Evolutionary conservation across 371 early-diverging fungal species (phyloP), one percentile per base, ranked within the genome.

Genomic region (Entomophthora muscae): DNA sequence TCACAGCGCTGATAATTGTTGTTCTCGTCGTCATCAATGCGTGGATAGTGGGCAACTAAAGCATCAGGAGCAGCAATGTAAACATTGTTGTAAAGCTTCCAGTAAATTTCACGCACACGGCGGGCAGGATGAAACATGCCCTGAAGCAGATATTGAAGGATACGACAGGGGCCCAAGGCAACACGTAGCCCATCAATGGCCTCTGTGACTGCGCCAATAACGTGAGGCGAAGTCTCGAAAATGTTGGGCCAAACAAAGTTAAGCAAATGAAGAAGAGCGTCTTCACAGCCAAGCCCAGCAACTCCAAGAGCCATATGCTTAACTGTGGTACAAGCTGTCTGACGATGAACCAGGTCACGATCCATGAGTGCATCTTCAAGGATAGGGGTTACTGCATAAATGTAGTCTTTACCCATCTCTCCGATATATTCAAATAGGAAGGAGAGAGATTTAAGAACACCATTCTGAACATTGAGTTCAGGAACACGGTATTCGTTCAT

Each of bases 401-500:
- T 88, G 68, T 95, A 93, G 74, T 93, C 94, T 71, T 89, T 93
- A 71, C 90, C 92, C 89, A 92, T 91, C 66, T 90, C 89, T 61
- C 96, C 95, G 66, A 95, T 91, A 68, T 97, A 97, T 81, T 97
- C 98, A 68, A 98, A 98, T 67, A 97, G 74, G 78, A 94, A 96
- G 2, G 91, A 82, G 62, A 98, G 71, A 0, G 92, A 85, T 68
- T 97, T 97, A 61, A 98, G 76, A 0, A 97, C 96, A 70, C 98
- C 98, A 70, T 96, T 95, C 75, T 98, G 98, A 23, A 98, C 96
- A 70, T 96, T 96, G 28, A 94, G 77, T 67, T 96, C 97, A 1
- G 98, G 97, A 2, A 95, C 91, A 33, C 95, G 88, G 77, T 98
- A 98, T 74, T 98, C 98, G 76, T 94, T 93, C 95, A 98, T 92